Evolutionary conservation across 352 stramenopile species (phyloP).

Genomic region (Phytophthora idaei): DNA sequence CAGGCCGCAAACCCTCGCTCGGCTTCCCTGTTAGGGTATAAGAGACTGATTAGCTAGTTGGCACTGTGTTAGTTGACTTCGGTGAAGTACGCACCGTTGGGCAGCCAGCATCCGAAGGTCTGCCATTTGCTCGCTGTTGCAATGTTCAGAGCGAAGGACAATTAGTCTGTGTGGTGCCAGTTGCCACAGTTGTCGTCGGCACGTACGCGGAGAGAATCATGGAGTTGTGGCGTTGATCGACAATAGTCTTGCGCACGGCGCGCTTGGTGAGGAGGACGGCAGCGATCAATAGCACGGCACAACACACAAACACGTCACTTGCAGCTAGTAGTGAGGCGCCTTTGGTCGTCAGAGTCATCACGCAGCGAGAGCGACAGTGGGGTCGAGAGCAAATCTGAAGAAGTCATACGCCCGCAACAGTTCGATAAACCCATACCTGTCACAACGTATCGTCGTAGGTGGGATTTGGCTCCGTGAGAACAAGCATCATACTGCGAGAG

Average conservation of each 20-base stretch:
- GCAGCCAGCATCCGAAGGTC: slow-evolving; percentile 21
- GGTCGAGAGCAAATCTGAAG: slow-evolving; percentile 17
- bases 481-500: background rate
- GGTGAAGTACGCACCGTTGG: slow-evolving; percentile 25
- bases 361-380: background rate
- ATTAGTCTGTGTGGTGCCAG: slow-evolving; percentile 13
- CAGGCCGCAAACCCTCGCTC: slow-evolving; percentile 44
- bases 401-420: slow-evolving; percentile 11
- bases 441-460: background rate
- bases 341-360: slow-evolving; percentile 10
- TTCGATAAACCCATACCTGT: slow-evolving; percentile 1
- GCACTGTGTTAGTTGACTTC: slow-evolving; percentile 3
- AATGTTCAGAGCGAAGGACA: slow-evolving; percentile 10
- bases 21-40: slow-evolving; percentile 35
- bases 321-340: slow-evolving; percentile 17
- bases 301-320: slow-evolving; percentile 30
- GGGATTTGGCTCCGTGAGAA: background rate
- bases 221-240: background rate
- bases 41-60: background rate
- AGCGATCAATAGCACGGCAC: slow-evolving; percentile 32
- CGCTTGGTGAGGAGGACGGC: slow-evolving; percentile 25
- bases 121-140: slow-evolving; percentile 36
- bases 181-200: slow-evolving; percentile 4
- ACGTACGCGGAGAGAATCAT: slow-evolving; percentile 38
- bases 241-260: slow-evolving; percentile 11